Evolutionary conservation across 805 yeast genomes (phyloP).

Genomic region (Wickerhamomyces rabaulensis): DNA sequence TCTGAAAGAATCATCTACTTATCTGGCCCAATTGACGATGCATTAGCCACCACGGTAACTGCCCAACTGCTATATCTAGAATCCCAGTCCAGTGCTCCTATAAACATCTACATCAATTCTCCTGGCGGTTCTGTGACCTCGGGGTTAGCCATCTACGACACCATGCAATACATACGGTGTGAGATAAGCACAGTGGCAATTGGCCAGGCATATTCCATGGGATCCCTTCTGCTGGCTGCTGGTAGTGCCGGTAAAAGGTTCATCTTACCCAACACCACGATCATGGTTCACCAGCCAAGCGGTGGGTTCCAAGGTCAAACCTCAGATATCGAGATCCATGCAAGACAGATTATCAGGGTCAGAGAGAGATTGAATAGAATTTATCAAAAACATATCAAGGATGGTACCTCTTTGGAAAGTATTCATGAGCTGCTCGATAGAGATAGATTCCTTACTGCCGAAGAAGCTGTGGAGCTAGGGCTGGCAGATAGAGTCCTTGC

Average conservation of each 20-base stretch:
- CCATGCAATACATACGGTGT: constrained; percentile 28
- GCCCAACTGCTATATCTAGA: constrained; percentile 23
- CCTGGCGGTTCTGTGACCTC: constrained; percentile 31
- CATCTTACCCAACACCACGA: constrained; percentile 27
- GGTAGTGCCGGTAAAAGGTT: constrained; percentile 26
- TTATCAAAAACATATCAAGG: constrained; percentile 24
- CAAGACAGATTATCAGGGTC: constrained; percentile 26
- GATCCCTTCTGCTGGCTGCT: constrained; percentile 24
- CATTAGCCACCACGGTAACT: constrained; percentile 20
- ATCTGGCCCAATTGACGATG: constrained; percentile 23
- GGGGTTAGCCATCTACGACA: constrained; percentile 30
- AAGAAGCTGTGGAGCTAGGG: constrained; percentile 28
- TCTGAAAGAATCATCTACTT: constrained; percentile 25
- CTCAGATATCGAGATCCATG: constrained; percentile 30
- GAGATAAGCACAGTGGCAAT: constrained; percentile 31
- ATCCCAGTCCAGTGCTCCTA: constrained; percentile 19
- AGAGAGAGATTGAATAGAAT: constrained; percentile 24
- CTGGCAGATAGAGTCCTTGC: constrained; percentile 27
- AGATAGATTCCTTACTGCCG: constrained; percentile 22
- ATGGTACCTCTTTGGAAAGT: constrained; percentile 10
- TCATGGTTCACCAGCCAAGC: constrained; percentile 31
- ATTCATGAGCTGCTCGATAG: constrained; percentile 20
- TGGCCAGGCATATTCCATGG: constrained; percentile 32
- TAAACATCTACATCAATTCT: constrained; percentile 25
- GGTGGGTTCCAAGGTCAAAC: constrained; percentile 28